Evolutionary conservation across 202 grass and related monocot genomes (phyloP).

Genomic region (Dendrocalamus latiflorus): DNA sequence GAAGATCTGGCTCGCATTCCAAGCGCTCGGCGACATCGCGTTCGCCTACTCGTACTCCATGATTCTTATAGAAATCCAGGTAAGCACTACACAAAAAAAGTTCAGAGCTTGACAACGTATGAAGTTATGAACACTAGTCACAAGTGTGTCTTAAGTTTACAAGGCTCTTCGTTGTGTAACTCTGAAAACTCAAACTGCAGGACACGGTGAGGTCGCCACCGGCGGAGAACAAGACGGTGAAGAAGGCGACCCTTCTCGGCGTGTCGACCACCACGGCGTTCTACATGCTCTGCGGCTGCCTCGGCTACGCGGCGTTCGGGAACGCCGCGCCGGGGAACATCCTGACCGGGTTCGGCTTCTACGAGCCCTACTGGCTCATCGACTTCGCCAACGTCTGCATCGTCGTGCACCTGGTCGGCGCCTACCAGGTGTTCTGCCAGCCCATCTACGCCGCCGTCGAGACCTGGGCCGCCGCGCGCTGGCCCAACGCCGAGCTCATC

Average conservation of each 20-base stretch:
- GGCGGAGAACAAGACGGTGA: slow-evolving; percentile 83
- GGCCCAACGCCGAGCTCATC: slow-evolving; percentile 44
- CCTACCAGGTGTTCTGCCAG: slow-evolving; percentile 90
- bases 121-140: not conserved
- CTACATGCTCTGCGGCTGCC: slow-evolving; percentile 76
- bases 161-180: slow-evolving; percentile 25
- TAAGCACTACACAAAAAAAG: not conserved
- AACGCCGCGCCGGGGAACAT: slow-evolving; percentile 79
- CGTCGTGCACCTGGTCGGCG: slow-evolving; percentile 75
- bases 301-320: slow-evolving; percentile 78
- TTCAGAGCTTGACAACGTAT: not conserved
- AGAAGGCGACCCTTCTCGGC: slow-evolving; percentile 61
- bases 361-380: slow-evolving; percentile 85
- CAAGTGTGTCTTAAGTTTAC: not conserved
- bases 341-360: slow-evolving; percentile 81
- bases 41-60: slow-evolving; percentile 92
- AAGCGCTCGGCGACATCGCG: slow-evolving; percentile 75
- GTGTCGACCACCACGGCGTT: slow-evolving; percentile 75
- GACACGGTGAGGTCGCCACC: slow-evolving; percentile 77
- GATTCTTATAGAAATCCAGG: slow-evolving; percentile 94
- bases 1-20: slow-evolving; percentile 70
- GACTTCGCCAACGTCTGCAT: slow-evolving; percentile 83
- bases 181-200: slow-evolving; percentile 31
- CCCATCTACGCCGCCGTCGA: slow-evolving; percentile 70
- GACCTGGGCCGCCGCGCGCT: slow-evolving; percentile 20